Conservation (phyloP, 768 basidiomycete genomes). For the Psilocybe subaeruginosa region DNA sequence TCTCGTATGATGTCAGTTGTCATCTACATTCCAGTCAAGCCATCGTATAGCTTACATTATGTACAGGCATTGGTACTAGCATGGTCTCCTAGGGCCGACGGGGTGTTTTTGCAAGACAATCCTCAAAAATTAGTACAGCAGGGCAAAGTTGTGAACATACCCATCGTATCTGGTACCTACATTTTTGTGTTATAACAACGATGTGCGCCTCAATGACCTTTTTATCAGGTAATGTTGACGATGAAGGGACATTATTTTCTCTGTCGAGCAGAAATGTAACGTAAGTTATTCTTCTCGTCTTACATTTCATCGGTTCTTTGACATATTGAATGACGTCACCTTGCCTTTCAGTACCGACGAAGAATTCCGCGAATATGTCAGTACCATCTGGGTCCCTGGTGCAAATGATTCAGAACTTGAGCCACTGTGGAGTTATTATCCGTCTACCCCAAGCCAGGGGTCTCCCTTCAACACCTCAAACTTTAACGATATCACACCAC, state of each 20-base stretch:
- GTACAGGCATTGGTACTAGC: constrained; percentile 30
- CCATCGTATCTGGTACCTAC: constrained; percentile 19
- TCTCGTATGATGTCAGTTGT: constrained; percentile 16
- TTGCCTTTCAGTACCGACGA: constrained; percentile 26
- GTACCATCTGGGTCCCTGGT: constrained; percentile 13
- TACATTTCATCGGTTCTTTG: neutral
- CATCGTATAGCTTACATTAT: constrained; percentile 25
- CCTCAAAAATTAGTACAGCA: constrained; percentile 33
- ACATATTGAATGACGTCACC: no score
- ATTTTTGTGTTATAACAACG: neutral
- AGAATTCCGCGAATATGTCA: constrained; percentile 30
- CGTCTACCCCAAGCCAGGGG: constrained; percentile 20
- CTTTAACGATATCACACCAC: constrained; percentile 32
- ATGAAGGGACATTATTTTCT: constrained; percentile 40
- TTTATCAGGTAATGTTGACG: constrained; percentile 36
- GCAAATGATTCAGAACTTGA: constrained; percentile 16
- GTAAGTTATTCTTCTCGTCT: constrained; percentile 12
- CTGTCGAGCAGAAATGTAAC: constrained; percentile 26
- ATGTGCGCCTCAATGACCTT: neutral
- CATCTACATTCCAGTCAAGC: constrained; percentile 22
- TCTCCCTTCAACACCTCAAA: constrained; percentile 29
- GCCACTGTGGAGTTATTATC: constrained; percentile 28
- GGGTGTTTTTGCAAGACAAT: constrained; percentile 35
- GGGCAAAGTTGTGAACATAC: constrained; percentile 36
- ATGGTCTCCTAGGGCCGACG: constrained; percentile 43